Evolutionary conservation across 73 alveolate species (phyloP).

Genomic region (Durusdinium trenchii): DNA sequence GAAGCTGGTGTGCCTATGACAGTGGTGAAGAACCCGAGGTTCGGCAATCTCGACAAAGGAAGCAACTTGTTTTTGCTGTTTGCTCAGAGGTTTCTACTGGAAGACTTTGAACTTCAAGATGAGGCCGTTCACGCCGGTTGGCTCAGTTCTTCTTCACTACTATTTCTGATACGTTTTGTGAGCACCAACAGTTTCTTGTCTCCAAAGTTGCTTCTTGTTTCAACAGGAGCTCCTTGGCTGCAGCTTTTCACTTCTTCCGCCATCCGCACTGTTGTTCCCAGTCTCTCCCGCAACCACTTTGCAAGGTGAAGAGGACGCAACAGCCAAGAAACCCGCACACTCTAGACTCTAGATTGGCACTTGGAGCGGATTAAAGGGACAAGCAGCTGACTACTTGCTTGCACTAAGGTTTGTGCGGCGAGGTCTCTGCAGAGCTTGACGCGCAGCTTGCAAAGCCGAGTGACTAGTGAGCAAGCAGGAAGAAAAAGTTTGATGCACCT

Average conservation of each 20-base stretch:
- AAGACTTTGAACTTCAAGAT: constrained; percentile 12
- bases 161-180: neutral
- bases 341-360: too few species aligned
- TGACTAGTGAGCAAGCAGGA: too few species aligned
- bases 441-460: too few species aligned
- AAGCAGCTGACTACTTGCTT: too few species aligned
- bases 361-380: too few species aligned
- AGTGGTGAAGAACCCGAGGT: constrained; percentile 58
- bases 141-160: neutral
- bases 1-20: constrained; percentile 60
- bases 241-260: neutral
- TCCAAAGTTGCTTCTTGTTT: neutral
- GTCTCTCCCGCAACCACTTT: too few species aligned
- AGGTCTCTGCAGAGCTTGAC: too few species aligned
- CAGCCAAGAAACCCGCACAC: too few species aligned
- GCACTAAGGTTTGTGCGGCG: too few species aligned
- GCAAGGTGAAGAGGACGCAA: too few species aligned
- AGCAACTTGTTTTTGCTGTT: neutral
- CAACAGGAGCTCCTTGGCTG: neutral
- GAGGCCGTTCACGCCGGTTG: neutral
- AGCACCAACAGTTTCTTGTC: neutral
- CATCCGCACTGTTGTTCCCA: neutral
- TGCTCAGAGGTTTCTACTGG: constrained; percentile 1
- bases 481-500: too few species aligned
- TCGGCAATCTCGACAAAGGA: neutral